A percentile compares a stretch with the other conserved stretches of the same genome.
Conservation (phyloP, 2,329 filamentous ascomycete species). For the Talaromyces marneffei region DNA sequence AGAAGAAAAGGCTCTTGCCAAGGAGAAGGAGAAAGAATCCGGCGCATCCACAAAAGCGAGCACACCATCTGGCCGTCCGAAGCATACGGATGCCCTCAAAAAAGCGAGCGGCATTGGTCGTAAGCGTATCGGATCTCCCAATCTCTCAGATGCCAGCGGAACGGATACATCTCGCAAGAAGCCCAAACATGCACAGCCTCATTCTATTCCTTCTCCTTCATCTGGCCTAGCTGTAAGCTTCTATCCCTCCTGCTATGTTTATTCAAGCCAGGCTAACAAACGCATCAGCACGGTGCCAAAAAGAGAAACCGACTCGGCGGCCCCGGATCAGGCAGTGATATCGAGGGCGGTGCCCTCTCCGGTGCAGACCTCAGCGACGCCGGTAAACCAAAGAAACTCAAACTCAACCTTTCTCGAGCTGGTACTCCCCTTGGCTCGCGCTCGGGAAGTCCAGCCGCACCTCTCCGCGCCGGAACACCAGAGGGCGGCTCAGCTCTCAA, state of each 20-base stretch:
- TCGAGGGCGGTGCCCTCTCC: constrained; percentile 48
- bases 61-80: constrained; percentile 57
- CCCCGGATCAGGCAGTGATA: constrained; percentile 51
- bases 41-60: constrained; percentile 63
- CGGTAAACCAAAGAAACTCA: constrained; percentile 44
- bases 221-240: constrained; percentile 46
- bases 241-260: not conserved
- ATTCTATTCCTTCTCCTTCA: constrained; percentile 56
- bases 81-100: constrained; percentile 48
- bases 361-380: constrained; percentile 43
- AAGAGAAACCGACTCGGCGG: constrained; percentile 40
- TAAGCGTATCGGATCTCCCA: constrained; percentile 81
- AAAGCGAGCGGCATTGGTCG: constrained; percentile 52
- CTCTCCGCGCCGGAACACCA: constrained; percentile 37
- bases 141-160: constrained; percentile 83
- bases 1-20: constrained; percentile 48
- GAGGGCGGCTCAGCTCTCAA: constrained; percentile 23
- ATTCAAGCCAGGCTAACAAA: not conserved
- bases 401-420: constrained; percentile 39
- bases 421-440: constrained; percentile 46
- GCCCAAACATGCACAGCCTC: constrained; percentile 57
- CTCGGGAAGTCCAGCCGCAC: constrained; percentile 40
- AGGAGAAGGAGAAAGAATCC: constrained; percentile 42
- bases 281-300: constrained; percentile 46
- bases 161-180: constrained; percentile 83